Conservation (phyloP, 2,329 filamentous ascomycete genomes). For the Pseudonectria buxi region DNA sequence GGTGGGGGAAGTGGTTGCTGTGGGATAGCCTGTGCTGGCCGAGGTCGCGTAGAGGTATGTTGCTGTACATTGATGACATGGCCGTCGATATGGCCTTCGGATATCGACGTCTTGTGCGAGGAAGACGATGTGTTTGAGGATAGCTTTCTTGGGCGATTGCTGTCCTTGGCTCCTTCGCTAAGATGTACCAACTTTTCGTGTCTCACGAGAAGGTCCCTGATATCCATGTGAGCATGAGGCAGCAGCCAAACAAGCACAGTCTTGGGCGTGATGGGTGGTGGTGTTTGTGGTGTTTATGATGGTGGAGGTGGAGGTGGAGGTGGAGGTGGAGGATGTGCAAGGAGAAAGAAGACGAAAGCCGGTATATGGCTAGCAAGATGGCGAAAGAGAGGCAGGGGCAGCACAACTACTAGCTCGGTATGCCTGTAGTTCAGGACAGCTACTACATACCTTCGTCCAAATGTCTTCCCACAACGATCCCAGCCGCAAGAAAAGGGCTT, state of each 20-base stretch:
- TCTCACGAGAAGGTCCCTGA: slow-evolving; percentile 56
- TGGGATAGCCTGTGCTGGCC: slow-evolving; percentile 12
- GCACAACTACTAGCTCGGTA: no score
- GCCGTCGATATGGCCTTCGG: slow-evolving; percentile 40
- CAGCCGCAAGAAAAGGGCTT: slow-evolving; percentile 56
- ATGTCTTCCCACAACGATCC: slow-evolving; percentile 55
- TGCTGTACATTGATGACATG: slow-evolving; percentile 41
- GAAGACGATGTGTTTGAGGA: slow-evolving; percentile 38
- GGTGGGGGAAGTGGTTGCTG: slow-evolving; percentile 20
- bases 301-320: no score
- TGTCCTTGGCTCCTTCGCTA: slow-evolving; percentile 52
- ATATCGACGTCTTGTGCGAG: slow-evolving; percentile 39
- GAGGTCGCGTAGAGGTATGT: slow-evolving; percentile 16
- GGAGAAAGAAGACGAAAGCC: not conserved
- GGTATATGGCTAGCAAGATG: no score
- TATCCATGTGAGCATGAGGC: slow-evolving; percentile 49
- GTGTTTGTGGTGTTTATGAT: slow-evolving; percentile 1
- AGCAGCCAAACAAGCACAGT: not conserved
- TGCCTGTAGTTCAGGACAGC: not conserved
- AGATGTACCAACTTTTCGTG: slow-evolving; percentile 60
- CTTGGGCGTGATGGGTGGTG: slow-evolving; percentile 1
- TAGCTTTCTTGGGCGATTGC: slow-evolving; percentile 43
- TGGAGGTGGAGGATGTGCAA: no score
- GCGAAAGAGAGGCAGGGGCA: no score
- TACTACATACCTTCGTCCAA: slow-evolving; percentile 51